Conservation (phyloP, 2,329 filamentous ascomycete genomes). For the Lasiodiplodia citricola region DNA sequence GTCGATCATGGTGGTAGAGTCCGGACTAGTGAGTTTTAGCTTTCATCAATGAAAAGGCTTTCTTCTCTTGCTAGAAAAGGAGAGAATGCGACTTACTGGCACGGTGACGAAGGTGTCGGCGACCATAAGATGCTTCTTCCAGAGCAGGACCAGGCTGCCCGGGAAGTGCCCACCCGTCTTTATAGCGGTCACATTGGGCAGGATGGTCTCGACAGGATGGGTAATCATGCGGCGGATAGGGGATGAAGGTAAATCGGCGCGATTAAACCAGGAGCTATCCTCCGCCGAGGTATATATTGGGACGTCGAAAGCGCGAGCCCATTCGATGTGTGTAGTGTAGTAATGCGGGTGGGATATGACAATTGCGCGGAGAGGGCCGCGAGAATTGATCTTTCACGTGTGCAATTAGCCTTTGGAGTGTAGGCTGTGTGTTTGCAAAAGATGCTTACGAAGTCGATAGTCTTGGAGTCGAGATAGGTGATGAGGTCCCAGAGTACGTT, state of each 20-base stretch:
- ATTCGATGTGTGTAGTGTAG: conserved; percentile 76
- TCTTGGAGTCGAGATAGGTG: conserved; percentile 69
- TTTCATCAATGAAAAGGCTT: not conserved
- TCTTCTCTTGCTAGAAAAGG: not conserved
- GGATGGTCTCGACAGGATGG: conserved; percentile 5
- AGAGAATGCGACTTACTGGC: conserved; percentile 50
- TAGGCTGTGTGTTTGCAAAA: not conserved
- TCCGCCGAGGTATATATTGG: conserved; percentile 71
- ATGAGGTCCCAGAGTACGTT: conserved; percentile 84
- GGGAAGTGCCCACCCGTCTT: conserved; percentile 82
- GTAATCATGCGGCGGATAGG: conserved; percentile 35
- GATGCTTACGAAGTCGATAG: conserved; percentile 52
- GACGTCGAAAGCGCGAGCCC: conserved; percentile 71
- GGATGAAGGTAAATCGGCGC: conserved; percentile 49
- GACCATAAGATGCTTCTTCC: conserved; percentile 66
- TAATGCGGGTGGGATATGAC: conserved; percentile 82
- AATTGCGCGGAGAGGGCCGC: conserved; percentile 73
- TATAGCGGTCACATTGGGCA: conserved; percentile 63
- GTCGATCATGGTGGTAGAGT: conserved; percentile 33
- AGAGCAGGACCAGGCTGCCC: conserved; percentile 72
- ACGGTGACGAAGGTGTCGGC: conserved; percentile 79
- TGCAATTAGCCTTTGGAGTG: too few species aligned
- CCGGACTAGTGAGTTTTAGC: conserved; percentile 33
- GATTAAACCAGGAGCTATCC: conserved; percentile 69
- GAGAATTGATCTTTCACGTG: conserved; percentile 52